phyloP scores from a whole-genome alignment of 2,329 filamentous ascomycete species.

The Claviceps humidiphila region DNA sequence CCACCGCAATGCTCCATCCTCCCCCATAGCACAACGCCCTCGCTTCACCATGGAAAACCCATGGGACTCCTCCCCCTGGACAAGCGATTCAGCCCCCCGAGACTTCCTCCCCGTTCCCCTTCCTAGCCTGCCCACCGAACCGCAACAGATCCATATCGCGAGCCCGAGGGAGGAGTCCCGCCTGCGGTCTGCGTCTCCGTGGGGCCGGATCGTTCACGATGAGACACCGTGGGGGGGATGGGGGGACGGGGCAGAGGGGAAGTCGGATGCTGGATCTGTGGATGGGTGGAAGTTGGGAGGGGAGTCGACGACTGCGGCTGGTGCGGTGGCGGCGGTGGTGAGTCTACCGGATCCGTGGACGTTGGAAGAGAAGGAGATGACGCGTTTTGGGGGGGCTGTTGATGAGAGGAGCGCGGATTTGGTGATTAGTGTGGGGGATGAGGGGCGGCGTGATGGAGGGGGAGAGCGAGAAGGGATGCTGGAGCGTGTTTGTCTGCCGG shows the following conservation, averaged over 20 bases:
- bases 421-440: constrained; percentile 16
- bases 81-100: constrained; percentile 20
- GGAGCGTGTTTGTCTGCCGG: not conserved
- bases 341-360: constrained; percentile 18
- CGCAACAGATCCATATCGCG: constrained; percentile 19
- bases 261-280: constrained; percentile 18
- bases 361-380: not conserved
- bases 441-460: not conserved
- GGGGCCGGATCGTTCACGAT: constrained; percentile 12
- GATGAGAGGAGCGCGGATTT: constrained; percentile 16
- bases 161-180: constrained; percentile 9
- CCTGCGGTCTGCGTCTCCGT: constrained; percentile 14
- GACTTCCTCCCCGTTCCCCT: constrained; percentile 3
- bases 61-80: constrained; percentile 46
- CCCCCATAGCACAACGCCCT: not conserved
- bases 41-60: constrained; percentile 43
- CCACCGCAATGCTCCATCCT: not conserved
- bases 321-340: constrained; percentile 10
- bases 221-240: constrained; percentile 24
- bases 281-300: constrained; percentile 8
- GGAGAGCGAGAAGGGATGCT: not conserved
- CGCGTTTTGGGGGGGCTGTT: constrained; percentile 5
- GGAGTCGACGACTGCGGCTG: not conserved
- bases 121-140: constrained; percentile 22
- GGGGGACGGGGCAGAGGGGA: constrained; percentile 15